phyloP scores from a whole-genome alignment of 345 rosid genomes.

The Abelmoschus esculentus region DNA sequence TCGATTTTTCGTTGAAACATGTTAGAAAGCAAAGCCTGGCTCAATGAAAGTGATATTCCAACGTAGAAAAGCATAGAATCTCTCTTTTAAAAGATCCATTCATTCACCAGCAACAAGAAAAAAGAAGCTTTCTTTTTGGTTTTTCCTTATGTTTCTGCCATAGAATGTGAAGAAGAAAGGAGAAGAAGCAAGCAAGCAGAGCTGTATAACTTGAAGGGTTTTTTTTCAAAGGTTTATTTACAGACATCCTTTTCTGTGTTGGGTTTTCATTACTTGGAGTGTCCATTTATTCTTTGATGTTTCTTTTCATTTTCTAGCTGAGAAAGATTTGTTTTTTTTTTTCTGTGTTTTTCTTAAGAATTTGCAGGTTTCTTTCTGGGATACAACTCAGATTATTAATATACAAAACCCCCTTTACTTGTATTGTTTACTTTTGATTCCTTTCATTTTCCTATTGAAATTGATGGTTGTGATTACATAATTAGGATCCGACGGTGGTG shows the following conservation, averaged over 20 bases:
- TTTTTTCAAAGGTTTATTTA: background rate
- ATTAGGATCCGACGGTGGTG: background rate
- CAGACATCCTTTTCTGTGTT: background rate
- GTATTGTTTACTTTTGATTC: background rate
- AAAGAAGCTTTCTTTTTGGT: background rate
- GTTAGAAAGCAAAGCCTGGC: constrained; percentile 1
- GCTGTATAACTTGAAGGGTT: background rate
- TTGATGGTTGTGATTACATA: background rate
- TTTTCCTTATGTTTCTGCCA: background rate
- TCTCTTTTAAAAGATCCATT: constrained; percentile 2
- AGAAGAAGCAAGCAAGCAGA: too few relatives aligned
- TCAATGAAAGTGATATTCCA: constrained; percentile 35
- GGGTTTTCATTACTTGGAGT: background rate
- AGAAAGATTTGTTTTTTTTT: background rate
- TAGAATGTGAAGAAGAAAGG: constrained; percentile 16
- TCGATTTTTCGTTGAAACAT: background rate
- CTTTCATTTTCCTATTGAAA: too few relatives aligned
- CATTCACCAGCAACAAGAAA: background rate
- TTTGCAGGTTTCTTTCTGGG: constrained; percentile 18
- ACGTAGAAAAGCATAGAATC: constrained; percentile 28
- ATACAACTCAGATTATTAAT: background rate
- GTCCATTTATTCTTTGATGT: background rate
- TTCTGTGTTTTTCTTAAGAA: constrained; percentile 1
- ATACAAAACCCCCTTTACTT: background rate
- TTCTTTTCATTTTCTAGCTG: background rate